These are phyloP conservation scores for Pythium guiyangense DNA, from an alignment of 352 stramenopile species.

Conservation along the genomic window DNA sequence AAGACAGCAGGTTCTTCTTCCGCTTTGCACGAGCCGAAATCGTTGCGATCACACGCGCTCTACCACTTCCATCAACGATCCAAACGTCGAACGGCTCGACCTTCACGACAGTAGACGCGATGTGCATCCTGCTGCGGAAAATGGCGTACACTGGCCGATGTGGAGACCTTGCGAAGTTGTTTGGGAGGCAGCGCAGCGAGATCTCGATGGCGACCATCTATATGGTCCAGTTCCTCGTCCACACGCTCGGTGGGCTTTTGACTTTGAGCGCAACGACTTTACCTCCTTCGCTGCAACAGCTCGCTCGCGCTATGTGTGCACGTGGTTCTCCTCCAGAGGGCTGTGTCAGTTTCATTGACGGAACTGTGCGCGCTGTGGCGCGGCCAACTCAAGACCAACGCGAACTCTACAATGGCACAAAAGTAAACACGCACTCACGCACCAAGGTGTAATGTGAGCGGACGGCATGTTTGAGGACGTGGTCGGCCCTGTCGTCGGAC, in stretches of 20 bases:
- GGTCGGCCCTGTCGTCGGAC: not conserved
- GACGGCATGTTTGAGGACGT: not conserved
- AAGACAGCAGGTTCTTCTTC: too few relatives aligned
- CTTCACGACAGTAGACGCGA: not conserved
- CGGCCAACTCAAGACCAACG: not conserved
- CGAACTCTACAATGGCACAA: not conserved
- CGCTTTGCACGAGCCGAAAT: too few relatives aligned
- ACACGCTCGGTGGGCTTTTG: not conserved
- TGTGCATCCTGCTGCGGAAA: constrained; percentile 9
- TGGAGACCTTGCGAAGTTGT: constrained; percentile 4
- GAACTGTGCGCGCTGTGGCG: not conserved
- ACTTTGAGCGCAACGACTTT: too few relatives aligned
- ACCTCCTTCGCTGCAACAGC: too few relatives aligned
- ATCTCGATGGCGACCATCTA: constrained; percentile 1
- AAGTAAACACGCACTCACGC: not conserved
- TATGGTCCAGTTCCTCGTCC: constrained; percentile 3
- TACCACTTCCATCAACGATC: not conserved
- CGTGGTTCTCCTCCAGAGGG: not conserved
- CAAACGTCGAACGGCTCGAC: constrained; percentile 3
- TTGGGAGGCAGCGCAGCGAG: constrained; percentile 8
- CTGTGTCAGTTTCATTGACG: constrained; percentile 8
- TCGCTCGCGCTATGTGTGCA: not conserved
- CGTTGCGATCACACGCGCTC: too few relatives aligned
- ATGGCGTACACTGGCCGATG: constrained; percentile 4
- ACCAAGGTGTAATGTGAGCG: not conserved